Evolutionary conservation across 805 yeast genomes (phyloP), one percentile per base, ranked within the genome.

Genomic region (Metschnikowia proteae): DNA sequence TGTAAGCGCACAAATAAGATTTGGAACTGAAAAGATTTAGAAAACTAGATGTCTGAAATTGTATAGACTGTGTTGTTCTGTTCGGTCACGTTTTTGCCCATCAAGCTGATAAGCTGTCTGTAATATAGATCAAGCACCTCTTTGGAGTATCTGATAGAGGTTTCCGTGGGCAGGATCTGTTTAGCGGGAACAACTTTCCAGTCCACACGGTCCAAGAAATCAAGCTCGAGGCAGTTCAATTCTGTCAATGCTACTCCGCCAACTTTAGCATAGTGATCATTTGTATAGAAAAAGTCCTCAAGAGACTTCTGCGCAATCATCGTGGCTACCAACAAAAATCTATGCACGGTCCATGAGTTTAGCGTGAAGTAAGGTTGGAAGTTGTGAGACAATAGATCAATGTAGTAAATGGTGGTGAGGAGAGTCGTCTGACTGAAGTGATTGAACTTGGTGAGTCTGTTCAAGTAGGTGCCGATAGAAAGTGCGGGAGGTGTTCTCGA

Each of bases 201-300:
- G 50, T 83, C 81, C 7, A 92, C 92, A 52, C 90, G 74, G 43
- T 79, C 78, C 39, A 92, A 75, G 60, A 94, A 90, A 65, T 94
- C 98, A 46, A 86, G 82, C 63, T 92, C 99, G 41, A 92, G 73
- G 47, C 92, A 76, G 65, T 94, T 94, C 56, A 91, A 72, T 62
- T 90, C 97, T 50, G 82, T 77, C 42, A 85, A 70, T 38, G 88
- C 88, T 4, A 90, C 86, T 51, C 99, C 98, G 3, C 99, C 99
- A 17, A 94, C 97, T 63, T 86, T 87, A 9, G 98, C 96, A 61
- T 94, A 92, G 65, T 94, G 97, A 39, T 84, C 79, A 66, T 91
- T 92, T 11, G 97, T 89, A 67, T 94, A 91, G 66, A 94, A 92
- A 26, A 91, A 85, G 68, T 92, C 99, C 66, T 96, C 90, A 55